Evolutionary conservation across 441 rosid species (phyloP).

Genomic region (Macaranga tanarius): DNA sequence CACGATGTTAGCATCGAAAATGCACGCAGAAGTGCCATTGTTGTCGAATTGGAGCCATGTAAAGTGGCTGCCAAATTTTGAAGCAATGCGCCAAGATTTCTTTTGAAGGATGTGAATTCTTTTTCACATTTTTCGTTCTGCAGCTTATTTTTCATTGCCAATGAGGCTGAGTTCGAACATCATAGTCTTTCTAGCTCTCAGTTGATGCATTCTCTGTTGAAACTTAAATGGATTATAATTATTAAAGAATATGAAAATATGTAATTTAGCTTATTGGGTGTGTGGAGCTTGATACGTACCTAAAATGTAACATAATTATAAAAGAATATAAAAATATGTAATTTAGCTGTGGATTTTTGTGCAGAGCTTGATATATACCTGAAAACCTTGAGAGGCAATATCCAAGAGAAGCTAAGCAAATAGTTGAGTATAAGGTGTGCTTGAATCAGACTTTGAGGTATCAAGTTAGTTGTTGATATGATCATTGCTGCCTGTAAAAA

Average conservation of each 20-base stretch:
- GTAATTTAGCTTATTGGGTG: no score
- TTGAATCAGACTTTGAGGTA: background rate
- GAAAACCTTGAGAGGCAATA: slow-evolving; percentile 2
- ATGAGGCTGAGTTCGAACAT: slow-evolving; percentile 43
- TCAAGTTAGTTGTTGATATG: slow-evolving; percentile 29
- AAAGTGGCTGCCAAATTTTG: slow-evolving; percentile 33
- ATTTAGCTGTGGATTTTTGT: no score
- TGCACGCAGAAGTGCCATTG: slow-evolving; percentile 46
- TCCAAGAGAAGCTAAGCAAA: slow-evolving; percentile 31
- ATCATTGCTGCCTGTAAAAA: slow-evolving; percentile 43
- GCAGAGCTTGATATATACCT: slow-evolving; percentile 20
- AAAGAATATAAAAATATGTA: no score
- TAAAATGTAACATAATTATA: no score
- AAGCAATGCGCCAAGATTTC: slow-evolving; percentile 33
- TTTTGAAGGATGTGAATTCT: slow-evolving; percentile 32
- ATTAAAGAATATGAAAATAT: background rate
- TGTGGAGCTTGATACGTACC: no score
- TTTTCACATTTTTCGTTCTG: slow-evolving; percentile 35
- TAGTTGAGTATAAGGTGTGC: slow-evolving; percentile 15
- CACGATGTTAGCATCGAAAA: slow-evolving; percentile 35
- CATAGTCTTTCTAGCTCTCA: slow-evolving; percentile 44
- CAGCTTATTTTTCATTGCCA: slow-evolving; percentile 18
- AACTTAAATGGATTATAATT: background rate
- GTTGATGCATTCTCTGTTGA: slow-evolving; percentile 31
- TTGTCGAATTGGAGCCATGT: slow-evolving; percentile 31